Percentiles rank a stretch among this genome's conserved stretches.
Evolutionary conservation across 2,329 filamentous ascomycete genomes (phyloP).

Genomic region (Lecanoromycetidae sp.): DNA sequence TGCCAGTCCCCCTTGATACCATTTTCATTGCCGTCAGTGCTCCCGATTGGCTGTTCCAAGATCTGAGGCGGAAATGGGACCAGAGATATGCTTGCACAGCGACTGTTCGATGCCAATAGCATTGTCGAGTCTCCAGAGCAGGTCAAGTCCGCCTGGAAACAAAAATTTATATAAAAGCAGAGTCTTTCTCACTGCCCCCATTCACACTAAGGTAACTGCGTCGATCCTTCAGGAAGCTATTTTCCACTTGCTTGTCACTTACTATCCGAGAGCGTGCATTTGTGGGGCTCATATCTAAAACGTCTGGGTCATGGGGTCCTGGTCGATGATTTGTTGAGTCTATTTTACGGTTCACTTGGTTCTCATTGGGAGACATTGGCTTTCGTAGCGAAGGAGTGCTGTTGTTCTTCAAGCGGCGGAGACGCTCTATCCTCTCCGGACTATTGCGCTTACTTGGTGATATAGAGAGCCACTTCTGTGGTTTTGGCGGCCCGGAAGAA

Average conservation of each 20-base stretch:
- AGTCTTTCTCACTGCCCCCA: slow-evolving; percentile 9
- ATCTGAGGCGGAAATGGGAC: too few relatives aligned
- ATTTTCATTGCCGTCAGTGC: too few relatives aligned
- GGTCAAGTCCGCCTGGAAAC: neutral
- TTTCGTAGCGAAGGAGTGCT: slow-evolving; percentile 3
- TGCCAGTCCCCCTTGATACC: too few relatives aligned
- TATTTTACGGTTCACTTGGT: neutral
- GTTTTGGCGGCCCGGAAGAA: slow-evolving; percentile 1
- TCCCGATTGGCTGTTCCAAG: too few relatives aligned
- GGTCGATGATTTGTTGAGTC: neutral
- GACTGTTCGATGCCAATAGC: neutral
- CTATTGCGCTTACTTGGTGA: slow-evolving; percentile 4
- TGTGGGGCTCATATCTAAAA: neutral
- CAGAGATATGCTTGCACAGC: neutral
- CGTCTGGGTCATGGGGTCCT: neutral
- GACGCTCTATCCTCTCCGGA: slow-evolving; percentile 15
- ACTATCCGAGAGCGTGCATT: neutral
- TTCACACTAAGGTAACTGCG: slow-evolving; percentile 9
- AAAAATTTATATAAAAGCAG: slow-evolving; percentile 14
- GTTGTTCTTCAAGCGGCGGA: slow-evolving; percentile 15
- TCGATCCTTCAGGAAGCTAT: slow-evolving; percentile 15
- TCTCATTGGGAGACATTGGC: neutral
- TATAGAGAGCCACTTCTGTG: neutral
- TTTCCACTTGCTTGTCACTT: slow-evolving; percentile 11
- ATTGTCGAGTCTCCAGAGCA: neutral